Conservation (phyloP, 192 early-diverging fungal species). For the Coemansia sp. region DNA sequence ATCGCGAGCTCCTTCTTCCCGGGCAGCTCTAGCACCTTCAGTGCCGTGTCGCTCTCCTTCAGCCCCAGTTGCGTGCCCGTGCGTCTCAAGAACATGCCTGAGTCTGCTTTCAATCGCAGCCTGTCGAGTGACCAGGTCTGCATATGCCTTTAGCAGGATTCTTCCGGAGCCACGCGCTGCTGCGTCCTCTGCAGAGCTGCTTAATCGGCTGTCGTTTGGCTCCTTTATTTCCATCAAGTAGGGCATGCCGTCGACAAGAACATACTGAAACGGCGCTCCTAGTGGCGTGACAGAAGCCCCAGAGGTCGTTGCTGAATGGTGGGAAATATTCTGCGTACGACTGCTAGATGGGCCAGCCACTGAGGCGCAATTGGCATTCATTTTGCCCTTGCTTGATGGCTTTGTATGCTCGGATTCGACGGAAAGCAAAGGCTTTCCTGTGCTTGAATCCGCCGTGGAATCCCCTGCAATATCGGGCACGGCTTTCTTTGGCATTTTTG, state of each 20-base stretch:
- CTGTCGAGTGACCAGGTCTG: slow-evolving; percentile 1
- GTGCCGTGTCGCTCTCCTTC: not conserved
- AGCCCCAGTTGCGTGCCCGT: not conserved
- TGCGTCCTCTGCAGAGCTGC: not conserved
- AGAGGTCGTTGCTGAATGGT: not conserved
- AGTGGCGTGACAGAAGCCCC: slow-evolving; percentile 22
- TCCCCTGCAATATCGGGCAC: not conserved
- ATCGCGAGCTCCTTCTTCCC: not conserved
- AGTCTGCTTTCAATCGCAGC: not conserved
- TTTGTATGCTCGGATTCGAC: not conserved
- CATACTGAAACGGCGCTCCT: slow-evolving; percentile 45
- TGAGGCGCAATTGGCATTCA: not conserved
- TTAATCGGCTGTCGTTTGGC: not conserved
- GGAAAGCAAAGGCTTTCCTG: not conserved
- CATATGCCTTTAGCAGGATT: slow-evolving; percentile 2
- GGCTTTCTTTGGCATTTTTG: not conserved
- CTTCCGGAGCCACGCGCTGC: not conserved
- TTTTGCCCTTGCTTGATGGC: not conserved
- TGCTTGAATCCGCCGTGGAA: not conserved
- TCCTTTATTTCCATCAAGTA: slow-evolving; percentile 27
- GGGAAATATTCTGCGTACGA: not conserved
- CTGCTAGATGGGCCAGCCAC: slow-evolving; percentile 3
- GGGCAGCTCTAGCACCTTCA: not conserved
- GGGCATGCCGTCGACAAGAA: slow-evolving; percentile 43
- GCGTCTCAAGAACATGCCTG: not conserved